Evolutionary conservation across 768 basidiomycete genomes (phyloP).

Genomic region (Tylopilus sp.): DNA sequence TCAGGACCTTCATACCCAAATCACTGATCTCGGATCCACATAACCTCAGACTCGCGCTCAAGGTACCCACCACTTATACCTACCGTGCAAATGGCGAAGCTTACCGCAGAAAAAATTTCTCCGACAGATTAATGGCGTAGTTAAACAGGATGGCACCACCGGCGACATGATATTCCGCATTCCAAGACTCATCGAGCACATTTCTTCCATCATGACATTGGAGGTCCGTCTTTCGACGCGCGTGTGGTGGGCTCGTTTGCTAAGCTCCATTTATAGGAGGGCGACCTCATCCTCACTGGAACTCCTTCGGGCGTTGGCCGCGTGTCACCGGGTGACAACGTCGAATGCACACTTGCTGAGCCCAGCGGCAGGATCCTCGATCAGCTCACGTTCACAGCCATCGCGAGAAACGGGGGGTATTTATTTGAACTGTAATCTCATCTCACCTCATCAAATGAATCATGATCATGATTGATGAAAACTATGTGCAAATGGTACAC

Average conservation of each 20-base stretch:
- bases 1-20: slow-evolving; percentile 80
- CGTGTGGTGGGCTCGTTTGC: background rate
- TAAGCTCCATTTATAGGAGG: slow-evolving; percentile 52
- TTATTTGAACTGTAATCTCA: slow-evolving; percentile 36
- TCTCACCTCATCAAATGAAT: background rate
- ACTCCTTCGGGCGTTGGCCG: slow-evolving; percentile 92
- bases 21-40: slow-evolving; percentile 65
- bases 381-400: slow-evolving; percentile 60
- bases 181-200: slow-evolving; percentile 81
- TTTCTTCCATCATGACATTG: slow-evolving; percentile 96
- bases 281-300: slow-evolving; percentile 87
- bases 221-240: slow-evolving; percentile 50
- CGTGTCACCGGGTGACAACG: slow-evolving; percentile 67
- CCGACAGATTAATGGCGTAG: slow-evolving; percentile 71
- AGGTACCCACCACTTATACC: slow-evolving; percentile 40
- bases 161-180: slow-evolving; percentile 91
- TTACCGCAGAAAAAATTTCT: background rate
- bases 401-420: slow-evolving; percentile 70
- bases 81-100: background rate
- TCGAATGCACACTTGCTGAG: slow-evolving; percentile 70
- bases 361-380: slow-evolving; percentile 52
- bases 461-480: background rate
- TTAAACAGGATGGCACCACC: slow-evolving; percentile 85
- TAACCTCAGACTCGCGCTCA: slow-evolving; percentile 71
- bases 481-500: slow-evolving; percentile 17